Percentiles rank a stretch among this genome's conserved stretches.
Conservation (phyloP, 257 asterid genomes). For the Penstemon newberryi region DNA sequence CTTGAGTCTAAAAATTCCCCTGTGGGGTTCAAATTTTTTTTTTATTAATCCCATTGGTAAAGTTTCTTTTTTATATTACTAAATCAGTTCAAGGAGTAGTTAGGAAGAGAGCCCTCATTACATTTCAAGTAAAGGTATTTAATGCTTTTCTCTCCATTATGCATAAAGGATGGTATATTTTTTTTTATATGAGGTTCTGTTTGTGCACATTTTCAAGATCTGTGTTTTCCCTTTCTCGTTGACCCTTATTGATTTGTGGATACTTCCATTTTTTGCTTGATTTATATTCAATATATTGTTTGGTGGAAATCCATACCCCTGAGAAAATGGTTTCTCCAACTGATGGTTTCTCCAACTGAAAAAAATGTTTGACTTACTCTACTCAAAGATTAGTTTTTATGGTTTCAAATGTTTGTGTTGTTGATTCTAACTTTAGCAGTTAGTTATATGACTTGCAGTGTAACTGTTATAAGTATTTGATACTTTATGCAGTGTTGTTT, state of each 20-base stretch:
- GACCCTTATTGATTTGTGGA: background rate
- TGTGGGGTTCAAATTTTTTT: slow-evolving; percentile 36
- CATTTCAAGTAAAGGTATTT: slow-evolving; percentile 33
- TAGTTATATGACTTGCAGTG: background rate
- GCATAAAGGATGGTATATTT: slow-evolving; percentile 26
- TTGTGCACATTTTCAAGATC: slow-evolving; percentile 46
- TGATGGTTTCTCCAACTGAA: slow-evolving; percentile 8
- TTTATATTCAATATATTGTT: background rate
- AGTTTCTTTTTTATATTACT: slow-evolving; percentile 22
- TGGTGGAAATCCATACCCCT: slow-evolving; percentile 8
- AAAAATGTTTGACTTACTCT: too few species aligned
- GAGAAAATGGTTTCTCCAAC: slow-evolving; percentile 9
- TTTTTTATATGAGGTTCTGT: slow-evolving; percentile 13
- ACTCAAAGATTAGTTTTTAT: too few species aligned
- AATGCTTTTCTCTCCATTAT: slow-evolving; percentile 34
- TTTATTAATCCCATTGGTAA: slow-evolving; percentile 31
- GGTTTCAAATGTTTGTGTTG: background rate
- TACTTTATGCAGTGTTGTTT: slow-evolving; percentile 2
- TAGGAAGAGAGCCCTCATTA: slow-evolving; percentile 19
- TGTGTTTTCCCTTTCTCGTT: slow-evolving; percentile 20
- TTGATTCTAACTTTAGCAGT: slow-evolving; percentile 18
- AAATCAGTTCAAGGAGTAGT: slow-evolving; percentile 28
- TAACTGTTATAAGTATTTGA: background rate
- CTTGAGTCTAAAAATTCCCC: slow-evolving; percentile 27
- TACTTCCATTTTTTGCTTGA: slow-evolving; percentile 23